Percentiles rank a stretch among this genome's conserved stretches.
phyloP scores from a whole-genome alignment of 768 basidiomycete species.

The Mycena filopes region DNA sequence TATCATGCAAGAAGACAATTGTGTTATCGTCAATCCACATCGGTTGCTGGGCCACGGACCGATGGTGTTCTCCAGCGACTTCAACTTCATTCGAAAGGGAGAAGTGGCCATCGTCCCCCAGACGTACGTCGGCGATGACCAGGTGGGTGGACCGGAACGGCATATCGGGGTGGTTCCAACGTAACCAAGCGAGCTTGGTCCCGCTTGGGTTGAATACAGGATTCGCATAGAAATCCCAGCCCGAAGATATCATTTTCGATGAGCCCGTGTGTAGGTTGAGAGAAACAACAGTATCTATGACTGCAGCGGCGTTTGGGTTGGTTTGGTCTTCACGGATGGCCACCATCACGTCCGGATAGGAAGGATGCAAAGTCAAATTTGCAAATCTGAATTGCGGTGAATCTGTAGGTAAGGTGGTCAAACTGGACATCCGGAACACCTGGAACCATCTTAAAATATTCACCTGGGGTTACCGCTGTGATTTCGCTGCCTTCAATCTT shows the following conservation, averaged over 20 bases:
- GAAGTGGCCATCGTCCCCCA: neutral
- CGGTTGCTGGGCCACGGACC: constrained; percentile 15
- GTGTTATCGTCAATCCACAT: constrained; percentile 15
- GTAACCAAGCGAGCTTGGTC: constrained; percentile 12
- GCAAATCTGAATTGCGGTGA: constrained; percentile 8
- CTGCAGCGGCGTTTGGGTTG: neutral
- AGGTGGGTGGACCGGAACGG: constrained; percentile 17
- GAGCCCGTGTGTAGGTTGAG: constrained; percentile 1
- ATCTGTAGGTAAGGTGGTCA: neutral
- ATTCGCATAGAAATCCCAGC: constrained; percentile 23
- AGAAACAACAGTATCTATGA: constrained; percentile 14
- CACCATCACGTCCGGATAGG: constrained; percentile 3
- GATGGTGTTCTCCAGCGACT: constrained; percentile 5
- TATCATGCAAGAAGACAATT: constrained; percentile 11
- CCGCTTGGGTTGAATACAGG: constrained; percentile 19
- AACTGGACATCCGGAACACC: neutral
- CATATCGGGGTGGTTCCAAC: constrained; percentile 23
- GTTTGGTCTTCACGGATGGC: constrained; percentile 18
- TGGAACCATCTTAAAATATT: neutral
- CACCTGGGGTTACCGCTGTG: constrained; percentile 4
- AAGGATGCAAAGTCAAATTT: constrained; percentile 11
- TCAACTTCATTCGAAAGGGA: neutral
- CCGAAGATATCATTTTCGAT: neutral
- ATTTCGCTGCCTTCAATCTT: constrained; percentile 4
- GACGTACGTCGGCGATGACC: constrained; percentile 1